Base-by-base conservation (phyloP, 164 flowering plant species). In the Nymphaea colorata region DNA sequence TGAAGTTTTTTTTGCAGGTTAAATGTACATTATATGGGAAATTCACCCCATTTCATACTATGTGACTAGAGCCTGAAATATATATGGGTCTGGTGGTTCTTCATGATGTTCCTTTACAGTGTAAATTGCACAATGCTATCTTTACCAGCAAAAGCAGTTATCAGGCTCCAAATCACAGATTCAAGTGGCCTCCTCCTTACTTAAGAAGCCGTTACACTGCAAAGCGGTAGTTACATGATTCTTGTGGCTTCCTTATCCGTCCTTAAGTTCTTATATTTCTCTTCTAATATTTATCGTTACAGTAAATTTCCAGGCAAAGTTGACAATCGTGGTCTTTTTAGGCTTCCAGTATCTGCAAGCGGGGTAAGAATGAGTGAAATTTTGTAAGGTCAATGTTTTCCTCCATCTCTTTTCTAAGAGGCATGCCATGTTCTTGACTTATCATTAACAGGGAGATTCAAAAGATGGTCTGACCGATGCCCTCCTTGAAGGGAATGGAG, bases 401-500 rank as follows among this genome's bases (percentile, higher is more conserved):
- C 7, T 51, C 43, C 5, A 41, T 59, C 15, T 44, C 43, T 36
- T 62, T 14, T 64, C 47, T 64, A 44, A 25, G 57, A 44, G 61
- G 53, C 47, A 18, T 8, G 42, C 42, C n/a, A 69, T 57, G 62
- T 66, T 44, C 66, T 69, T 67, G 36, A 47, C n/a, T 42, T 64
- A 62, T 6, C 17, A 62, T 41, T 73, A 64, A 62, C 82, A 84
- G 88, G 82, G 65, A 65, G 82, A 82, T 70, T 70, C 79, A 12
- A 66, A 66, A 64, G 79, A 81, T 6, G 17, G 67, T 25, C 51
- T 67, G 14, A 41, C 72, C 2, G 80, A 72, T 68, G 44, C 70
- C 42, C 68, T 66, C 65, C 75, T 69, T 61, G 80, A 69, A 60
- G 79, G 65, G 51, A 76, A 68, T 70, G 69, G 66, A 57, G 44